phyloP scores from a whole-genome alignment of 2,329 filamentous ascomycete genomes.

The Parastagonospora nodorum region DNA sequence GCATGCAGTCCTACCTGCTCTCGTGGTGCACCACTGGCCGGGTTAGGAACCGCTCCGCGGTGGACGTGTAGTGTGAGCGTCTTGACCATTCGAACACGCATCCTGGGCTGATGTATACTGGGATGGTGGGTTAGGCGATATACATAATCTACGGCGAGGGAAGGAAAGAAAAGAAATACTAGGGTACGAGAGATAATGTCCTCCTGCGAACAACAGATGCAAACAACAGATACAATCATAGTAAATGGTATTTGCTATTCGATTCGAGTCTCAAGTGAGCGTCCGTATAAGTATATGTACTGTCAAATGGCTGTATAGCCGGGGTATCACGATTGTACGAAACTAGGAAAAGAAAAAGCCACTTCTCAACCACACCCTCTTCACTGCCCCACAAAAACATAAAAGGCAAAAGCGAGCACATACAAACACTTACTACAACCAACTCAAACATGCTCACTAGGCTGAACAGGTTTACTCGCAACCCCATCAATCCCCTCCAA shows the following conservation, averaged over 20 bases:
- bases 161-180: not conserved
- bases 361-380: not conserved
- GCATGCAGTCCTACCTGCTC: no score
- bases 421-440: no score
- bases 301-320: not conserved
- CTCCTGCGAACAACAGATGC: no score
- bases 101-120: not conserved
- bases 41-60: not conserved
- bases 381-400: no score
- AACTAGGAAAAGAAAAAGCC: constrained; percentile 13
- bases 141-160: no score
- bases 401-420: no score
- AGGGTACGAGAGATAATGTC: not conserved
- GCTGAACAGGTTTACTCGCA: constrained; percentile 50
- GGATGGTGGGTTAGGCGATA: not conserved
- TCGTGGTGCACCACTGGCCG: no score
- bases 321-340: constrained; percentile 35
- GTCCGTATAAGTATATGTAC: not conserved
- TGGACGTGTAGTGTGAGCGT: constrained; percentile 2
- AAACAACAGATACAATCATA: no score
- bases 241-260: no score
- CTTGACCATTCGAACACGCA: constrained; percentile 6
- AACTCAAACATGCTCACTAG: constrained; percentile 57
- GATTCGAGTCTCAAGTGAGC: no score
- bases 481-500: constrained; percentile 53